Evolutionary conservation across 768 basidiomycete species (phyloP), one percentile per base, ranked within the genome.

Genomic region (Daedaleopsis sinensis): DNA sequence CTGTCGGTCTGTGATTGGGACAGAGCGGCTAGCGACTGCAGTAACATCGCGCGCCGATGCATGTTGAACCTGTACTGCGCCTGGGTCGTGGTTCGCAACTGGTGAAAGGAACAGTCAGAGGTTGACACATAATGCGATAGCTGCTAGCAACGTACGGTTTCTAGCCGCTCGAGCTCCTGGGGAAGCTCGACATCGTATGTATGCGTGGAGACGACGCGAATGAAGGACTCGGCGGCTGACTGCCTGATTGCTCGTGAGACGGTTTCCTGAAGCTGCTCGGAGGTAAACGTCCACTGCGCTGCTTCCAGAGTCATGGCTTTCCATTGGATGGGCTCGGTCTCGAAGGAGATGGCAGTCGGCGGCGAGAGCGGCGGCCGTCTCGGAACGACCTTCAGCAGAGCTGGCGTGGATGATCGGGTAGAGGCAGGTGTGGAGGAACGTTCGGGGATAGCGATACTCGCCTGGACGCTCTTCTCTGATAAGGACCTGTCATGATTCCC

Each of bases 201-300:
- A 15, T 88, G 82, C 15, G 83, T 64, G 13, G 89, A 82, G 21
- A 93, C 79, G 11, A 93, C 77, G 4, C 90, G 88, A 52, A 92
- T 83, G 66, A 86, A 89, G 3, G 87, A 86, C 60, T 89, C 87
- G 61, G 81, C 79, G 0, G 88, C 85, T 11, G 88, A 89, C 19
- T 82, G 76, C 15, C 88, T 83, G 65, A 93, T 90, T 5, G 89
- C 88, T 8, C 83, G 79, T 35, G 89, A 87, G 19, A 91, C 90
- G 60, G 91, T 82, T 23, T 82, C 78, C 68, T 91, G 91, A 35
- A 92, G 81, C 63, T 83, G 74, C 15, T 71, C 35, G 0, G 80
- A 90, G 75, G 68, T 76, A 64, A 68, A 82, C 70, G 70, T 84
- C 83, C 74, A 91, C 76, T 70, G 88, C 11, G 90, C 90, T 1